These are phyloP conservation scores for Agrocybe pediades DNA, from an alignment of 768 basidiomycete species.

Conservation along the genomic window DNA sequence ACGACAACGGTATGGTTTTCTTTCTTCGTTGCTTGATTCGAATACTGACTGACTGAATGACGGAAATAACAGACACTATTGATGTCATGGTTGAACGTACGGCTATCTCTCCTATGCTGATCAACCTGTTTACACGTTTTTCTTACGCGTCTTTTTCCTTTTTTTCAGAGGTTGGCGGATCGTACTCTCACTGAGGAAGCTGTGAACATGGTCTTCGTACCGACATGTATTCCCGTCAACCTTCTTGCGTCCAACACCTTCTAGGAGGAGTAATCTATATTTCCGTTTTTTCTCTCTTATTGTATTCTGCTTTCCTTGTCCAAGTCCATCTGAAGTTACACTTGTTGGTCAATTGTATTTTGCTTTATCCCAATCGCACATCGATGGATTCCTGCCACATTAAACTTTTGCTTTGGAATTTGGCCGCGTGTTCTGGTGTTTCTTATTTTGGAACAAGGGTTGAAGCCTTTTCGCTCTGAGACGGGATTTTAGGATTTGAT, in stretches of 20 bases:
- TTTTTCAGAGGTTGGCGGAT: constrained; percentile 48
- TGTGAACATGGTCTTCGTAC: constrained; percentile 8
- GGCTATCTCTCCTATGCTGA: constrained; percentile 1
- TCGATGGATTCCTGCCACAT: neutral
- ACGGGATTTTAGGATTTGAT: neutral
- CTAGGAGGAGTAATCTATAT: constrained; percentile 5
- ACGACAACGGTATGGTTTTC: constrained; percentile 72
- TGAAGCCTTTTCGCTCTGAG: too few relatives aligned
- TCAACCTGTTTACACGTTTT: constrained; percentile 4
- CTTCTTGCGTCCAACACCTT: constrained; percentile 3
- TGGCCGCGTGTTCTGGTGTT: neutral
- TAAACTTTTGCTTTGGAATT: neutral
- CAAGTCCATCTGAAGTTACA: neutral
- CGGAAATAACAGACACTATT: constrained; percentile 67
- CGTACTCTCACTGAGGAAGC: constrained; percentile 14
- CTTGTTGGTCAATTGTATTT: neutral
- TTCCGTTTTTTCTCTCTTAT: constrained; percentile 5
- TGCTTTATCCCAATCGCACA: neutral
- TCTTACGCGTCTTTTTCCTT: neutral
- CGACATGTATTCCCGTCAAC: constrained; percentile 12
- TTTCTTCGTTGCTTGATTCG: neutral
- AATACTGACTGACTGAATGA: constrained; percentile 3
- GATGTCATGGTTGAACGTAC: constrained; percentile 96
- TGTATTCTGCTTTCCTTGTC: constrained; percentile 7
- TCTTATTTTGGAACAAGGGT: neutral